Percentiles rank a stretch among this genome's conserved stretches.
Conservation (phyloP, 73 alveolate species). For the Durusdinium trenchii region DNA sequence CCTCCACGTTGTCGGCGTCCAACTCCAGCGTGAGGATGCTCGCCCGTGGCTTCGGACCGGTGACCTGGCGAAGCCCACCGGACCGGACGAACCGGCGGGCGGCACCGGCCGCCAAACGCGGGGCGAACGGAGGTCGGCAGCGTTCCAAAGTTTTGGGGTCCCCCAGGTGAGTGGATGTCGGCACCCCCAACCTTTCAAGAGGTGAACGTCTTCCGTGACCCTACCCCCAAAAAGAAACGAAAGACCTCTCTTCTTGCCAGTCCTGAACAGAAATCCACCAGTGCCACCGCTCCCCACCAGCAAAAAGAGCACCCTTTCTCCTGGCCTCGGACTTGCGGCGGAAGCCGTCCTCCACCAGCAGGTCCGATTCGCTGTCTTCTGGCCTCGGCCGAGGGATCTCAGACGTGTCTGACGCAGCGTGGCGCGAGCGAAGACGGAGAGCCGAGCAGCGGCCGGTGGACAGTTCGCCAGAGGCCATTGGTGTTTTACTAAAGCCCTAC, state of each 20-base stretch:
- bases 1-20: constrained; percentile 29
- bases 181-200: too few species aligned
- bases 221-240: too few species aligned
- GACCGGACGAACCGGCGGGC: background rate
- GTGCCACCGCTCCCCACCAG: background rate
- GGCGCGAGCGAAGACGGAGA: too few species aligned
- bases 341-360: constrained; percentile 24
- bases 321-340: constrained; percentile 56
- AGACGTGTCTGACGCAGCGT: too few species aligned
- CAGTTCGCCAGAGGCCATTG: too few species aligned
- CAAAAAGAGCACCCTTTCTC: background rate
- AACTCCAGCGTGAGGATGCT: background rate
- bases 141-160: too few species aligned
- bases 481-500: too few species aligned
- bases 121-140: background rate
- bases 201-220: too few species aligned
- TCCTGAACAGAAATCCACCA: background rate
- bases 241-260: background rate
- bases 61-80: constrained; percentile 3
- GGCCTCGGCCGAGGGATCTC: too few species aligned
- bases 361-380: constrained; percentile 12
- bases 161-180: too few species aligned
- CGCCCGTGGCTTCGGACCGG: background rate
- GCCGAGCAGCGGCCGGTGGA: too few species aligned
- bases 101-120: background rate